Conservation (phyloP, 1,139 yeast species). For the Suhomyces yuchorum region DNA sequence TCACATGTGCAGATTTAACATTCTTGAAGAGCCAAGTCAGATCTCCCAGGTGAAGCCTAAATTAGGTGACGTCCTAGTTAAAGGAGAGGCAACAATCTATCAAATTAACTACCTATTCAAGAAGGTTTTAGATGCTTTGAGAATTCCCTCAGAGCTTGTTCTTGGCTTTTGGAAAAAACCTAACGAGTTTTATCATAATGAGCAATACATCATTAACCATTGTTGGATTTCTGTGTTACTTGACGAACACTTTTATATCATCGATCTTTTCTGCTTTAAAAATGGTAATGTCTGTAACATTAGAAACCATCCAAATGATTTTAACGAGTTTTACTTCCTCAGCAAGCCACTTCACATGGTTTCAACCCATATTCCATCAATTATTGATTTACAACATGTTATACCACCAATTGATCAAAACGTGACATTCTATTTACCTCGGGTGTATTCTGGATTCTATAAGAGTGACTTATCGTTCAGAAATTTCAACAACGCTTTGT, state of each 20-base stretch:
- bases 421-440: constrained; percentile 78
- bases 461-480: constrained; percentile 57
- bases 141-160: constrained; percentile 74
- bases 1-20: constrained; percentile 43
- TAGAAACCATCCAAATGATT: constrained; percentile 23
- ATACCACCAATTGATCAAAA: constrained; percentile 80
- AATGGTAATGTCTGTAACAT: constrained; percentile 42
- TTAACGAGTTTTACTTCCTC: constrained; percentile 69
- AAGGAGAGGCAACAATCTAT: constrained; percentile 57
- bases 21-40: constrained; percentile 40
- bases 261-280: constrained; percentile 56
- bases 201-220: constrained; percentile 69
- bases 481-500: constrained; percentile 75
- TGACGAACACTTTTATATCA: constrained; percentile 74
- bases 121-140: constrained; percentile 68
- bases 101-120: constrained; percentile 79
- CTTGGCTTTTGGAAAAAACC: constrained; percentile 86
- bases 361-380: constrained; percentile 84
- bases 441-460: constrained; percentile 81
- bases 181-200: constrained; percentile 54
- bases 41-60: constrained; percentile 48
- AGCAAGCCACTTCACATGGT: constrained; percentile 73
- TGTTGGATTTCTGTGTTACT: constrained; percentile 83
- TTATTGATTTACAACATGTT: constrained; percentile 78
- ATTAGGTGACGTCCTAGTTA: constrained; percentile 37